phyloP scores from a whole-genome alignment of 805 yeast species.

The Myxozyma udenii region DNA sequence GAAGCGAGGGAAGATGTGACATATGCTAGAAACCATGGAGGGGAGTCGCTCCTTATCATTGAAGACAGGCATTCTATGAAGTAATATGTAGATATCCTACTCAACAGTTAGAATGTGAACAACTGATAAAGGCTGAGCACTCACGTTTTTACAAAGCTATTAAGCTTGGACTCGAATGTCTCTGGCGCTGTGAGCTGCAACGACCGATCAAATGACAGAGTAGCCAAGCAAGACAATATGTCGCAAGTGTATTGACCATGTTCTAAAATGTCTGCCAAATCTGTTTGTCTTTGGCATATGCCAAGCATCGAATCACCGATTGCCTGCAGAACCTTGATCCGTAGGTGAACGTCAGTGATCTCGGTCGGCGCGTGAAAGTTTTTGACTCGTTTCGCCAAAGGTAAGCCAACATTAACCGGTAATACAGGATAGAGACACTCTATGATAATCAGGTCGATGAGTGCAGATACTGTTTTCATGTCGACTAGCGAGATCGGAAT shows the following conservation, averaged over 20 bases:
- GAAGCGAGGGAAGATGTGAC: slow-evolving; percentile 51
- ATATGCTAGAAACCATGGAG: slow-evolving; percentile 47
- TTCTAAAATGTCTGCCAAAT: slow-evolving; percentile 34
- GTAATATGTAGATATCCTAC: slow-evolving; percentile 56
- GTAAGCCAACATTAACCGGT: slow-evolving; percentile 57
- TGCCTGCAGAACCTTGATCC: slow-evolving; percentile 6
- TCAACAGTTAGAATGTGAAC: neutral
- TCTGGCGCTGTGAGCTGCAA: neutral
- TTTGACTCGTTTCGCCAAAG: slow-evolving; percentile 58
- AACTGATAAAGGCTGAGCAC: slow-evolving; percentile 9
- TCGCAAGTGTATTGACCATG: slow-evolving; percentile 36
- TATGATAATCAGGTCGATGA: slow-evolving; percentile 62
- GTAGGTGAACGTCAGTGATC: neutral
- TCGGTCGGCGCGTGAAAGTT: neutral
- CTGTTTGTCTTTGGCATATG: slow-evolving; percentile 32
- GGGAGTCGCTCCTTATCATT: slow-evolving; percentile 50
- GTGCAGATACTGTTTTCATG: slow-evolving; percentile 64
- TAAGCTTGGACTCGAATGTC: neutral
- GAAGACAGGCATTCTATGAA: slow-evolving; percentile 60
- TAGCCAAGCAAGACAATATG: slow-evolving; percentile 33
- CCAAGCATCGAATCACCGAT: slow-evolving; percentile 23
- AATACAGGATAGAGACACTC: slow-evolving; percentile 70
- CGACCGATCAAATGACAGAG: slow-evolving; percentile 31
- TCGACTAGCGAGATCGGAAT: slow-evolving; percentile 75
- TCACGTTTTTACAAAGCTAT: slow-evolving; percentile 2